phyloP scores from a whole-genome alignment of 257 asterid genomes.

The Cinchona pubescens region DNA sequence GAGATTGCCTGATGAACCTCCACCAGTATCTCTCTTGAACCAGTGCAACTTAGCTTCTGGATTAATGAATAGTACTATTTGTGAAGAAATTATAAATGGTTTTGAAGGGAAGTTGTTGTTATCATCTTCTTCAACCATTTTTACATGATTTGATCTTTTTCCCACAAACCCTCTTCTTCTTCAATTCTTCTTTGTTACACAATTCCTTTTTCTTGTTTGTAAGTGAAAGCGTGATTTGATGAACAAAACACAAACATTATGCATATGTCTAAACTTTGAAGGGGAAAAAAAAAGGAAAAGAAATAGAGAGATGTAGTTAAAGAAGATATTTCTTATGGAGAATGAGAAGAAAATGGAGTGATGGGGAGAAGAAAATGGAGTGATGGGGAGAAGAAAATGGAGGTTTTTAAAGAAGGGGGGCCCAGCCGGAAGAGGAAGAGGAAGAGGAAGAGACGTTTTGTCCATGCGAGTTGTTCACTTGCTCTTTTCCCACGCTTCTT shows the following conservation, averaged over 20 bases:
- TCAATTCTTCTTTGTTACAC: slow-evolving; percentile 8
- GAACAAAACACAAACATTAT: background rate
- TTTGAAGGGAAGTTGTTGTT: background rate
- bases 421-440: slow-evolving; percentile 34
- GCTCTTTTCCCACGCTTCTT: slow-evolving; percentile 7
- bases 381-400: background rate
- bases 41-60: slow-evolving; percentile 1
- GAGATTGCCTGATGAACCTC: slow-evolving; percentile 9
- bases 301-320: slow-evolving; percentile 28
- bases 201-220: background rate
- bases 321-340: too few species aligned
- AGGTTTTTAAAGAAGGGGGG: slow-evolving; percentile 30
- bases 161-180: background rate
- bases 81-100: background rate
- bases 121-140: slow-evolving; percentile 27
- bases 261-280: background rate
- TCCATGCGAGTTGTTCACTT: slow-evolving; percentile 22
- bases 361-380: background rate
- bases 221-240: background rate
- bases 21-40: slow-evolving; percentile 1
- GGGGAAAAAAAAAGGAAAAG: slow-evolving; percentile 40
- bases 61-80: background rate
- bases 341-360: background rate
- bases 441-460: too few species aligned
- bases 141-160: slow-evolving; percentile 18